A percentile compares a stretch with the other conserved stretches of the same genome.
Conservation (phyloP, 1,139 yeast genomes). For the Zygosaccharomyces pseudobailii region DNA sequence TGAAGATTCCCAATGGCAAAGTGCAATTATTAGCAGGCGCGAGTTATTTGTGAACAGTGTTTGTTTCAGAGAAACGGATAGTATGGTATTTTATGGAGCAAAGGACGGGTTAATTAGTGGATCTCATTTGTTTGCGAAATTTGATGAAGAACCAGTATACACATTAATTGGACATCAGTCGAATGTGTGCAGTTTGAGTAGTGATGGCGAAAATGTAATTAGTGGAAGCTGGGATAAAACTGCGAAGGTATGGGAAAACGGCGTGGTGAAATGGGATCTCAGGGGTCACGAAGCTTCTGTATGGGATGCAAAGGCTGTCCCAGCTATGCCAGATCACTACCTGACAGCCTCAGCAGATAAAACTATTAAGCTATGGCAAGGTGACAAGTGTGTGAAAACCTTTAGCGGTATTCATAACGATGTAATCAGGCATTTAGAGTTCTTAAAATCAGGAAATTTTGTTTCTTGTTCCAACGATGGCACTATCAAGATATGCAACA, state of each 20-base stretch:
- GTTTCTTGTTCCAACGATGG: constrained; percentile 85
- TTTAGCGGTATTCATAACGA: constrained; percentile 63
- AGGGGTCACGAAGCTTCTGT: constrained; percentile 78
- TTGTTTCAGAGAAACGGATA: constrained; percentile 40
- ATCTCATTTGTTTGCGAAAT: constrained; percentile 21
- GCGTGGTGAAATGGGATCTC: constrained; percentile 45
- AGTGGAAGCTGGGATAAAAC: constrained; percentile 93
- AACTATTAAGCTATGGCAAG: constrained; percentile 66
- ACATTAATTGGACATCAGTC: constrained; percentile 66
- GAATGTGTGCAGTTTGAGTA: constrained; percentile 68
- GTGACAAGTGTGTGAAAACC: constrained; percentile 40
- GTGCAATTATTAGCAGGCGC: constrained; percentile 45
- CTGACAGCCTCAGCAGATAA: constrained; percentile 87
- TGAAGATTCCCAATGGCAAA: constrained; percentile 35
- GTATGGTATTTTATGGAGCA: constrained; percentile 62
- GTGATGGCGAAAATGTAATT: constrained; percentile 44
- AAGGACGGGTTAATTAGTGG: constrained; percentile 57
- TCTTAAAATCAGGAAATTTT: constrained; percentile 51
- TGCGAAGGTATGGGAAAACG: constrained; percentile 72
- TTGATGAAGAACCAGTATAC: constrained; percentile 37
- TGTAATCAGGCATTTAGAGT: constrained; percentile 68
- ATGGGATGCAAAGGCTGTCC: constrained; percentile 72
- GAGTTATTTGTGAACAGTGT: constrained; percentile 65
- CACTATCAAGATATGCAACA: constrained; percentile 62
- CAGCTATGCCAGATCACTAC: constrained; percentile 38